Conservation (phyloP, 371 early-diverging fungal genomes). For the Rhizopus sp. region DNA sequence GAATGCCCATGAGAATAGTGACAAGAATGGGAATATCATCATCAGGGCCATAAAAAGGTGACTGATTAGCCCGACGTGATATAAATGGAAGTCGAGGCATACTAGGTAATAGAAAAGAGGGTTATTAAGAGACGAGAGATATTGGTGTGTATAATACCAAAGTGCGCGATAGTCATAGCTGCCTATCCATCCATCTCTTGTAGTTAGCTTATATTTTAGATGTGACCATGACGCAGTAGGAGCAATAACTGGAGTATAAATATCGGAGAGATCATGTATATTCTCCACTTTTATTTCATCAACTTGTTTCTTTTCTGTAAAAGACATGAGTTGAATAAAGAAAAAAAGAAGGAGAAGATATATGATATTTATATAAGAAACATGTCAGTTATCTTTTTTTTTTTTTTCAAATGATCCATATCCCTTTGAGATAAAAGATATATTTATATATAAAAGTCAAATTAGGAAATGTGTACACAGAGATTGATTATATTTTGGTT, state of each 20-base stretch:
- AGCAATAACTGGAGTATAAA: constrained; percentile 9
- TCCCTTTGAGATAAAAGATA: no score
- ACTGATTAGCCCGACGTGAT: constrained; percentile 1
- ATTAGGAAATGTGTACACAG: no score
- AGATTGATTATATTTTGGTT: no score
- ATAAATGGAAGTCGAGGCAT: constrained; percentile 24
- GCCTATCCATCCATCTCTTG: constrained; percentile 12
- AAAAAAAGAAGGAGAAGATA: not conserved
- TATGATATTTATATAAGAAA: not conserved
- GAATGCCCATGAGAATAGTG: constrained; percentile 19
- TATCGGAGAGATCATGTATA: constrained; percentile 1
- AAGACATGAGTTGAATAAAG: constrained; percentile 1
- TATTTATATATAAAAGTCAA: no score
- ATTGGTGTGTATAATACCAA: constrained; percentile 7
- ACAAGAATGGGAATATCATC: constrained; percentile 23
- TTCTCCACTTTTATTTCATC: constrained; percentile 14
- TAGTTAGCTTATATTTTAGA: constrained; percentile 5
- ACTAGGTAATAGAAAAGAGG: not conserved
- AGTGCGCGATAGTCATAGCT: constrained; percentile 22
- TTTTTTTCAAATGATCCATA: no score
- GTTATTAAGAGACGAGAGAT: not conserved
- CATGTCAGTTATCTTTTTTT: no score
- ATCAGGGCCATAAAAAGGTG: constrained; percentile 24
- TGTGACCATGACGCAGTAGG: constrained; percentile 11
- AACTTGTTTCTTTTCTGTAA: constrained; percentile 7